Evolutionary conservation across 2,329 filamentous ascomycete species (phyloP).

Genomic region (Neonectria sp.): DNA sequence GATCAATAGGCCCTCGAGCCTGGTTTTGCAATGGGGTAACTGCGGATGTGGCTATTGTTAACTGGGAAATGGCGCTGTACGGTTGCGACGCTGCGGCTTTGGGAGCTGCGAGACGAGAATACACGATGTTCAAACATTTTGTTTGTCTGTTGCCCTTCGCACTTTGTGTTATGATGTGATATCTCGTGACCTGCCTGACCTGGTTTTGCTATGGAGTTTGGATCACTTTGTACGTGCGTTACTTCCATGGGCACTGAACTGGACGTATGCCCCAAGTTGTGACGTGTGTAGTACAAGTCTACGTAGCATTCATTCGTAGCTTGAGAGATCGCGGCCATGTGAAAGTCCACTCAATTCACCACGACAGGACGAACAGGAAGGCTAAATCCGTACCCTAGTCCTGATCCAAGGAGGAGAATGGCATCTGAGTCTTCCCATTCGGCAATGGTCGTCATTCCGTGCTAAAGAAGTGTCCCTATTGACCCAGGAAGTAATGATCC

Average conservation of each 20-base stretch:
- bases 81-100: constrained; percentile 51
- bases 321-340: not conserved
- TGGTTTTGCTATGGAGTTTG: not conserved
- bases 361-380: not conserved
- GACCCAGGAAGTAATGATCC: constrained; percentile 18
- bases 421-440: not conserved
- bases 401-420: not conserved
- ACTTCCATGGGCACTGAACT: not conserved
- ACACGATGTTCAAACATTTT: constrained; percentile 53
- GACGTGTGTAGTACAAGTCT: not conserved
- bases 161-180: not conserved
- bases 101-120: constrained; percentile 55
- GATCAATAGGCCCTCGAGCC: constrained; percentile 53
- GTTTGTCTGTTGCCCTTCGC: not conserved
- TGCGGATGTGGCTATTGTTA: constrained; percentile 51
- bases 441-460: not conserved
- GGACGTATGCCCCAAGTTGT: not conserved
- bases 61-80: constrained; percentile 53
- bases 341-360: not conserved
- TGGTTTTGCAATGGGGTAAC: constrained; percentile 55
- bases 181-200: constrained; percentile 1
- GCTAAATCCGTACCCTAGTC: not conserved
- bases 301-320: not conserved
- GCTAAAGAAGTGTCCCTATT: not conserved
- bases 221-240: not conserved